Evolutionary conservation across 2,329 filamentous ascomycete species (phyloP).

Genomic region (Fusarium sp.): DNA sequence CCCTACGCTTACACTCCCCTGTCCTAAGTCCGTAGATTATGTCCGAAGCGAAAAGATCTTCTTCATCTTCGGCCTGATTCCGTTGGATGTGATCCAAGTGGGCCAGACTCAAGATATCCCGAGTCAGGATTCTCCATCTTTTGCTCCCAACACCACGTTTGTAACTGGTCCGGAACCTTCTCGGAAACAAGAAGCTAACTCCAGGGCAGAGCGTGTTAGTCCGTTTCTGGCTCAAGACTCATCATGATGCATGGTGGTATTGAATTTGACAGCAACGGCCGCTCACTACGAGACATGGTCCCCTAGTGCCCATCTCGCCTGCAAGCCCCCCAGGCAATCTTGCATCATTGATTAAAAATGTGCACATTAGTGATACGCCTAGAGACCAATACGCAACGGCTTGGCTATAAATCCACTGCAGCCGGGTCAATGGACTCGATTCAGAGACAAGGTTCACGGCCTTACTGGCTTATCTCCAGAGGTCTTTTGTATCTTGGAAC

Average conservation of each 20-base stretch:
- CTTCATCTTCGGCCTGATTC: slow-evolving; percentile 24
- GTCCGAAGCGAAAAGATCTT: slow-evolving; percentile 4
- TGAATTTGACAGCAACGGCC: background rate
- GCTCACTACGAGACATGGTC: background rate
- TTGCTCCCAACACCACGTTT: slow-evolving; percentile 15
- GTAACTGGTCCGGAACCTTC: slow-evolving; percentile 3
- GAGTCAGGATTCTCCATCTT: slow-evolving; percentile 21
- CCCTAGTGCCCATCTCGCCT: background rate
- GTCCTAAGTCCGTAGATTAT: slow-evolving; percentile 27
- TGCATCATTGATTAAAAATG: slow-evolving; percentile 17
- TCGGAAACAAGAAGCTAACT: slow-evolving; percentile 38
- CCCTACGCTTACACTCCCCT: background rate
- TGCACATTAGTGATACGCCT: background rate
- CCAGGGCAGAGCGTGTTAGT: slow-evolving; percentile 3
- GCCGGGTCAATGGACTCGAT: background rate
- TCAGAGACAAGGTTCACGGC: background rate
- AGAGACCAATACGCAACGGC: background rate
- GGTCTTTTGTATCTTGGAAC: background rate
- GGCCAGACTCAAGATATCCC: slow-evolving; percentile 27
- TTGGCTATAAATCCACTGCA: background rate
- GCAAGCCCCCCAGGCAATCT: background rate
- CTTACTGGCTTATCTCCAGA: slow-evolving; percentile 1
- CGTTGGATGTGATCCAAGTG: slow-evolving; percentile 13
- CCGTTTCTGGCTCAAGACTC: background rate
- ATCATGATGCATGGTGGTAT: background rate